These are phyloP conservation scores for Cicer pinnatifidum DNA, from an alignment of 306 rosid genomes.

Conservation along the genomic window DNA sequence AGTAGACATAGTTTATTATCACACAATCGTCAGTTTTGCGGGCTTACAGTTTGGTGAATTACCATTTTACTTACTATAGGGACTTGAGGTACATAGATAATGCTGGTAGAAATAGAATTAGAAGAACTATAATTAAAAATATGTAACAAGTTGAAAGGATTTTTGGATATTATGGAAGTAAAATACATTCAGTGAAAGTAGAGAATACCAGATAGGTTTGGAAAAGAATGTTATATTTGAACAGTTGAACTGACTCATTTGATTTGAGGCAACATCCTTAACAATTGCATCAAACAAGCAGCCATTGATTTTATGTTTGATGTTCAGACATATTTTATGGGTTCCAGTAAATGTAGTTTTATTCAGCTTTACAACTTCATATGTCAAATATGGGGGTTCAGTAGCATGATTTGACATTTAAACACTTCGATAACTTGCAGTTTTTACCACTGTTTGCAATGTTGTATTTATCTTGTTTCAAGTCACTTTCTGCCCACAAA, in stretches of 20 bases:
- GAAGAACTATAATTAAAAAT: constrained; percentile 13
- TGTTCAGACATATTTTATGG: constrained; percentile 17
- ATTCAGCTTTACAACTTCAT: constrained; percentile 7
- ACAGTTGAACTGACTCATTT: constrained; percentile 13
- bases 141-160: constrained; percentile 11
- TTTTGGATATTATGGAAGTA: not conserved
- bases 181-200: not conserved
- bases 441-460: constrained; percentile 11
- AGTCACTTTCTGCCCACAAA: constrained; percentile 20
- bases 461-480: constrained; percentile 5
- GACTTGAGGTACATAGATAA: constrained; percentile 15
- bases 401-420: constrained; percentile 21
- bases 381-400: constrained; percentile 32
- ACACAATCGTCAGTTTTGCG: not conserved
- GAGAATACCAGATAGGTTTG: constrained; percentile 13
- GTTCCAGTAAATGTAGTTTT: not conserved
- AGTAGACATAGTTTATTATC: not conserved
- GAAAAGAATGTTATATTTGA: constrained; percentile 5
- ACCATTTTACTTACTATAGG: not conserved
- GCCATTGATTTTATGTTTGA: constrained; percentile 19
- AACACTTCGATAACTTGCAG: constrained; percentile 13
- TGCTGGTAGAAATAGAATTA: constrained; percentile 28
- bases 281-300: constrained; percentile 25
- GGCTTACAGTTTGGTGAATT: constrained; percentile 18
- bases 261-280: constrained; percentile 29